Evolutionary conservation across 768 basidiomycete genomes (phyloP).

Genomic region (Wakefieldia striispora): DNA sequence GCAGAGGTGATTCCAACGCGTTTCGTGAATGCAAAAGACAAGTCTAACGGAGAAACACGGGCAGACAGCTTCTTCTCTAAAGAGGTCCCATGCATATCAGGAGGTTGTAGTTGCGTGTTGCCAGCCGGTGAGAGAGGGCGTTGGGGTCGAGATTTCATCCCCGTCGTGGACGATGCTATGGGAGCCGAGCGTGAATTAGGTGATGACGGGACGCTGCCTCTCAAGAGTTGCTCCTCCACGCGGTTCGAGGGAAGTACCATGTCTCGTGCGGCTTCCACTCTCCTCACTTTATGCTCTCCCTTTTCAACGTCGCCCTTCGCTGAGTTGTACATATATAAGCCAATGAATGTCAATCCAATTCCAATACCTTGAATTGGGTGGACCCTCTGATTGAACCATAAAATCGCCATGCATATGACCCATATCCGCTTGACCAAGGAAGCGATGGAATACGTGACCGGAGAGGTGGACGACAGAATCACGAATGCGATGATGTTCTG

Average conservation of each 20-base stretch:
- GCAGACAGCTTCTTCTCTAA: constrained; percentile 17
- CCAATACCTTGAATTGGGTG: constrained; percentile 84
- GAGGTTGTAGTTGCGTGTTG: background rate
- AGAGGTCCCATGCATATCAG: constrained; percentile 6
- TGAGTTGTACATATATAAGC: constrained; percentile 94
- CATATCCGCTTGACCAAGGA: constrained; percentile 97
- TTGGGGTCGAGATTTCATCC: constrained; percentile 21
- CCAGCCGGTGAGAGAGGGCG: constrained; percentile 3
- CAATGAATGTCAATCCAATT: constrained; percentile 86
- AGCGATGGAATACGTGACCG: constrained; percentile 98
- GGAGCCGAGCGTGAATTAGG: constrained; percentile 5
- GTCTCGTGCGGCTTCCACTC: constrained; percentile 70
- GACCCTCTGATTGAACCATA: constrained; percentile 91
- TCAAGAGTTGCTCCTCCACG: constrained; percentile 53
- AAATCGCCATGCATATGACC: constrained; percentile 95
- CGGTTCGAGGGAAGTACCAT: constrained; percentile 68
- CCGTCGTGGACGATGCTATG: constrained; percentile 23
- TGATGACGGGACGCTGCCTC: constrained; percentile 35
- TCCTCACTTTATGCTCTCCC: constrained; percentile 85
- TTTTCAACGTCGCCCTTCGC: constrained; percentile 91
- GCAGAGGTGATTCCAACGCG: constrained; percentile 24
- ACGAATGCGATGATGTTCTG: constrained; percentile 98
- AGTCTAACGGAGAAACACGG: constrained; percentile 17
- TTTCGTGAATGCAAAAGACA: constrained; percentile 23
- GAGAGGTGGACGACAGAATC: constrained; percentile 92